These are phyloP conservation scores for Cyclotella distinguenda DNA, from an alignment of 108 stramenopile genomes.

Conservation along the genomic window DNA sequence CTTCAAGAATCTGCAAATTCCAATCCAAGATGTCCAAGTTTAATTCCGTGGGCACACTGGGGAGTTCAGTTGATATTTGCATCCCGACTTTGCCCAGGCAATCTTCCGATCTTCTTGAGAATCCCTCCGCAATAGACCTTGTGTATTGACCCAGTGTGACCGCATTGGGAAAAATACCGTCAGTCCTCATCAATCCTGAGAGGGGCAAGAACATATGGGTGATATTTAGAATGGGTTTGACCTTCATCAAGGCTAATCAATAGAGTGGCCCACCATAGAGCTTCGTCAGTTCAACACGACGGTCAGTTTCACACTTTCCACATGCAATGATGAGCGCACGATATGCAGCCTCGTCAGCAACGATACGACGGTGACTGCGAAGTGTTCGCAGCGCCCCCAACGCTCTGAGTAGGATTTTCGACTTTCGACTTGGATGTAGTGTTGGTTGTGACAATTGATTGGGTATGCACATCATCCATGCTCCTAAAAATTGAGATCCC, in stretches of 20 bases:
- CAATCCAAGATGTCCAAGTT: constrained; percentile 57
- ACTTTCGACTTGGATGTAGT: constrained; percentile 62
- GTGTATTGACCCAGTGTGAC: constrained; percentile 89
- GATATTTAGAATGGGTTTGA: too few species aligned
- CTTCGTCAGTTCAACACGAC: constrained; percentile 73
- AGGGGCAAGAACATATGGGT: too few species aligned
- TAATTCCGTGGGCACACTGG: constrained; percentile 7
- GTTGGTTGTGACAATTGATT: constrained; percentile 59
- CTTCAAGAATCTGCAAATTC: constrained; percentile 35
- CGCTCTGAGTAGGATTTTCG: constrained; percentile 68
- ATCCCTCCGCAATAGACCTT: constrained; percentile 83
- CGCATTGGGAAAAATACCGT: constrained; percentile 83
- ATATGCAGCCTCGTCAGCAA: constrained; percentile 88
- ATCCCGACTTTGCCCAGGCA: constrained; percentile 25
- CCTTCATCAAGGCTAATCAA: too few species aligned
- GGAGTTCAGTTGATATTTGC: constrained; percentile 19
- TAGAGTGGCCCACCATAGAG: too few species aligned
- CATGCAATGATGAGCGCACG: constrained; percentile 83
- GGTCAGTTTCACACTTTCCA: constrained; percentile 69
- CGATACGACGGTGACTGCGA: constrained; percentile 68
- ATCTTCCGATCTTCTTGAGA: constrained; percentile 61
- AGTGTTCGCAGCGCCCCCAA: constrained; percentile 77
- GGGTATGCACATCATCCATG: constrained; percentile 82
- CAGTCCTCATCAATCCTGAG: constrained; percentile 71
- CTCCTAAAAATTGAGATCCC: constrained; percentile 81